phyloP scores from a whole-genome alignment of 345 rosid genomes.

The Microthlaspi erraticum region DNA sequence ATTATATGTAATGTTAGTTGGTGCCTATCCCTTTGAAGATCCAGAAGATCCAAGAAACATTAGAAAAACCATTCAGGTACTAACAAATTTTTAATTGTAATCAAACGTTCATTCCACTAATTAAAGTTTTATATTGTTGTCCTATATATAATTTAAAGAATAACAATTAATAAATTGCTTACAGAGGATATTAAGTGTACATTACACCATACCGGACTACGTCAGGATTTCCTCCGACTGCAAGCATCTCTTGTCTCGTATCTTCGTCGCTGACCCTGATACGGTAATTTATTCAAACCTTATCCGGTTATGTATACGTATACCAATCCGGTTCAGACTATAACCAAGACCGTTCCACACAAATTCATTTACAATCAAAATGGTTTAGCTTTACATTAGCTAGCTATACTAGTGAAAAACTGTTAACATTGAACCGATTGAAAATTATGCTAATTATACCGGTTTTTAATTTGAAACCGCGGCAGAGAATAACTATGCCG shows the following conservation, averaged over 20 bases:
- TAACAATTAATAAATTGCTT: background rate
- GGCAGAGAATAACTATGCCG: slow-evolving; percentile 68
- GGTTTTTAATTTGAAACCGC: background rate
- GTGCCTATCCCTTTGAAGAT: slow-evolving; percentile 89
- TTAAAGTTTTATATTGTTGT: background rate
- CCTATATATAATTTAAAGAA: background rate
- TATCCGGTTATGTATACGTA: background rate
- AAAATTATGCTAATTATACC: background rate
- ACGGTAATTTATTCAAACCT: slow-evolving; percentile 50
- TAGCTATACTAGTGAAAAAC: background rate
- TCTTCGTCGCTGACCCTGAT: slow-evolving; percentile 82
- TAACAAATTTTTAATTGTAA: background rate
- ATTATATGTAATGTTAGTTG: slow-evolving; percentile 81
- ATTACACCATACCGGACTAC: slow-evolving; percentile 86
- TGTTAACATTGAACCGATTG: background rate
- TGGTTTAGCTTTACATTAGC: no score
- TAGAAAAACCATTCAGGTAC: slow-evolving; percentile 76
- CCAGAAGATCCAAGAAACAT: slow-evolving; percentile 79
- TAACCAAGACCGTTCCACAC: background rate
- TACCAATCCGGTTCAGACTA: background rate
- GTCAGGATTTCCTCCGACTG: slow-evolving; percentile 83
- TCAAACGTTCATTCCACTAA: slow-evolving; percentile 29
- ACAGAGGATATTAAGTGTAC: slow-evolving; percentile 92
- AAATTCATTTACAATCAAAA: no score
- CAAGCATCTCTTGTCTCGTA: slow-evolving; percentile 74